These are phyloP conservation scores for Penicillium sumatraense DNA, from an alignment of 2,329 filamentous ascomycete genomes.

Conservation along the genomic window DNA sequence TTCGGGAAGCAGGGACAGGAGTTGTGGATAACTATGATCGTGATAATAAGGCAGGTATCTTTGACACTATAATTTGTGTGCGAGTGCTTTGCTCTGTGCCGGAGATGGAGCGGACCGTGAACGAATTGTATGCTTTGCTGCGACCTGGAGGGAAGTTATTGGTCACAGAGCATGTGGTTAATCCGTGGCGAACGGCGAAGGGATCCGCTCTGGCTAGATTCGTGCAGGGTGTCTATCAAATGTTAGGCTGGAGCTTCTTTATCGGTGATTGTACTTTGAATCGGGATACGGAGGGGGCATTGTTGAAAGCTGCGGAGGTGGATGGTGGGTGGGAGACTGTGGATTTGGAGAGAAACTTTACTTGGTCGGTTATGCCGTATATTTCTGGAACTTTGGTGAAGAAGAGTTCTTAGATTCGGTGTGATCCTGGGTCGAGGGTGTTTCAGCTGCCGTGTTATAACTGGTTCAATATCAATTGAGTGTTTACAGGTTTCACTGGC, in stretches of 20 bases:
- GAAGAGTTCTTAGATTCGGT: conserved; percentile 23
- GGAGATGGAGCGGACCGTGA: conserved; percentile 49
- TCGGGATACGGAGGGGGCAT: conserved; percentile 51
- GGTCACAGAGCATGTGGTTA: conserved; percentile 61
- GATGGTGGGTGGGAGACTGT: conserved; percentile 55
- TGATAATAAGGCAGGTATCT: conserved; percentile 43
- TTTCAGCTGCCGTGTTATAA: not conserved
- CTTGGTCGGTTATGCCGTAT: conserved; percentile 45
- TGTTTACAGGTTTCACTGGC: too few species aligned
- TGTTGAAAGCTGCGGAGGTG: conserved; percentile 47
- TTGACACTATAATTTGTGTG: conserved; percentile 60
- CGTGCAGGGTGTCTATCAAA: conserved; percentile 52
- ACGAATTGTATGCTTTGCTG: conserved; percentile 55
- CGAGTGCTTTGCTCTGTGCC: conserved; percentile 62
- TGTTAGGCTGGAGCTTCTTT: conserved; percentile 57
- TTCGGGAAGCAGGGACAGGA: conserved; percentile 26
- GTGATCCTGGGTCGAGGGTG: not conserved
- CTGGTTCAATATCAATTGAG: too few species aligned
- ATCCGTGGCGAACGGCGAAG: conserved; percentile 53
- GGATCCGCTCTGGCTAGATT: conserved; percentile 51
- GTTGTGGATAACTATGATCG: conserved; percentile 31
- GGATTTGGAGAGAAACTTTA: conserved; percentile 50
- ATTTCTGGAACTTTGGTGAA: conserved; percentile 48
- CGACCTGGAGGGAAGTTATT: conserved; percentile 61
- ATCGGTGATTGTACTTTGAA: conserved; percentile 58